These are phyloP conservation scores for Cutaneotrichosporon cutaneum DNA, from an alignment of 1,284 basidiomycete species.

Conservation along the genomic window DNA sequence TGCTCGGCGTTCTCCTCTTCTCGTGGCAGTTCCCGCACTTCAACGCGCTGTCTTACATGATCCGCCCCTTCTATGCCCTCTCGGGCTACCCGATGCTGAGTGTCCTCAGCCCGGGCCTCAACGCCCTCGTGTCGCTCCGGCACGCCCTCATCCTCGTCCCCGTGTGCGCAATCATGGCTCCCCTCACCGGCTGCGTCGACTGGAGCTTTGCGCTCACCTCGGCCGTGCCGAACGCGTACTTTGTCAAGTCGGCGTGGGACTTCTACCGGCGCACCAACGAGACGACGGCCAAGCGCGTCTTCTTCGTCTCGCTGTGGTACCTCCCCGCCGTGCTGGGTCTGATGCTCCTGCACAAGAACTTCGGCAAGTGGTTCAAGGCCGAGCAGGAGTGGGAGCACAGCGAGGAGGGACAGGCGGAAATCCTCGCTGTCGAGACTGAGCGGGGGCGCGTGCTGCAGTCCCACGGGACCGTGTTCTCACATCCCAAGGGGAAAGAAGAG, in stretches of 20 bases:
- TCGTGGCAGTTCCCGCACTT: slow-evolving; percentile 99
- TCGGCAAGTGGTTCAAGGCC: slow-evolving; percentile 63
- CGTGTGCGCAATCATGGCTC: slow-evolving; percentile 75
- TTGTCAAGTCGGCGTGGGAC: slow-evolving; percentile 66
- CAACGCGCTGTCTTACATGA: slow-evolving; percentile 84
- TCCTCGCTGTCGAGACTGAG: slow-evolving; percentile 18
- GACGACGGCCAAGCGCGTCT: slow-evolving; percentile 73
- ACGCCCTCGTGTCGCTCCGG: slow-evolving; percentile 80
- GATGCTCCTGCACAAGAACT: slow-evolving; percentile 92
- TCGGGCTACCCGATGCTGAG: slow-evolving; percentile 94
- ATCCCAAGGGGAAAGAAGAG: slow-evolving; percentile 5
- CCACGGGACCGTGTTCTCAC: slow-evolving; percentile 11
- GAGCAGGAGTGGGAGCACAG: slow-evolving; percentile 25
- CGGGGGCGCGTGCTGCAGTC: slow-evolving; percentile 14
- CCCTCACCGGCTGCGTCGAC: slow-evolving; percentile 81
- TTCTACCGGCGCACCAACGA: slow-evolving; percentile 72
- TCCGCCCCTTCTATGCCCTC: slow-evolving; percentile 85
- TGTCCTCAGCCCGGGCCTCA: slow-evolving; percentile 74
- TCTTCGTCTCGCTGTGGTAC: slow-evolving; percentile 86
- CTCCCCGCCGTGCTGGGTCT: slow-evolving; percentile 84
- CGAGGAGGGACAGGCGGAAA: slow-evolving; percentile 23
- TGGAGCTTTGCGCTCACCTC: slow-evolving; percentile 81
- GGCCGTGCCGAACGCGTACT: slow-evolving; percentile 71
- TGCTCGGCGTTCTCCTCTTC: slow-evolving; percentile 78
- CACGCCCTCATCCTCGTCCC: slow-evolving; percentile 78